Evolutionary conservation across 495 filamentous ascomycete genomes (phyloP).

Genomic region (Zalerion maritima): DNA sequence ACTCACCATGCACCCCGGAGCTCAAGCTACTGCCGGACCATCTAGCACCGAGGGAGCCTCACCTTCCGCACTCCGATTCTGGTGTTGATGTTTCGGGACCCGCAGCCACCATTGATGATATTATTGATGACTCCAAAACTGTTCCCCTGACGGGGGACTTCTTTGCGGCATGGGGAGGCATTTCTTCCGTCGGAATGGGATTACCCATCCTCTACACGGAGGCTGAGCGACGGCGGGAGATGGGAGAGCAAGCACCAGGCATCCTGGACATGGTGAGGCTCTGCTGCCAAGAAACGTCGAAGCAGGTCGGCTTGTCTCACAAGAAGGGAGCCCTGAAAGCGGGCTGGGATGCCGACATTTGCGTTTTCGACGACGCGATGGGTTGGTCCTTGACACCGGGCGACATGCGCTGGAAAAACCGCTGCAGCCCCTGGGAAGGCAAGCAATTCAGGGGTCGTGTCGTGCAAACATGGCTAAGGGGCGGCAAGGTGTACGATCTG

Average conservation of each 20-base stretch:
- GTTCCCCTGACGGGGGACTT: constrained; percentile 55
- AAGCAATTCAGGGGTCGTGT: constrained; percentile 67
- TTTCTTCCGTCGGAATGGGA: constrained; percentile 84
- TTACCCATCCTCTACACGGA: constrained; percentile 85
- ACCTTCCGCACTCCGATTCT: constrained; percentile 29
- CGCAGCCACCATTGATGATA: constrained; percentile 5
- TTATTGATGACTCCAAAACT: constrained; percentile 1
- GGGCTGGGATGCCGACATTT: constrained; percentile 85
- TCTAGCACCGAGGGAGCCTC: constrained; percentile 24
- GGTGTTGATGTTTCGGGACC: constrained; percentile 29
- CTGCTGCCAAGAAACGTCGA: constrained; percentile 77
- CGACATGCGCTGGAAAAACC: constrained; percentile 88
- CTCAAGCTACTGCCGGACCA: constrained; percentile 73
- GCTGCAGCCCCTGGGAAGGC: constrained; percentile 86
- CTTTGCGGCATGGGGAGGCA: constrained; percentile 91
- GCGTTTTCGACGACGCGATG: constrained; percentile 76
- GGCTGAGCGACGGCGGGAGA: constrained; percentile 38
- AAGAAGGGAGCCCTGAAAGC: constrained; percentile 70
- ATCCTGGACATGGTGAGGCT: constrained; percentile 68
- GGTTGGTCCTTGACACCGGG: constrained; percentile 51
- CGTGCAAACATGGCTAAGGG: constrained; percentile 79
- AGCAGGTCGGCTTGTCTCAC: constrained; percentile 75
- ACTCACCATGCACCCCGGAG: constrained; percentile 89
- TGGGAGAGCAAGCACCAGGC: constrained; percentile 24
- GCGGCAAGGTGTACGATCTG: constrained; percentile 53